Evolutionary conservation across 2,329 filamentous ascomycete species (phyloP).

Genomic region (Pseudocercospora fijiensis): DNA sequence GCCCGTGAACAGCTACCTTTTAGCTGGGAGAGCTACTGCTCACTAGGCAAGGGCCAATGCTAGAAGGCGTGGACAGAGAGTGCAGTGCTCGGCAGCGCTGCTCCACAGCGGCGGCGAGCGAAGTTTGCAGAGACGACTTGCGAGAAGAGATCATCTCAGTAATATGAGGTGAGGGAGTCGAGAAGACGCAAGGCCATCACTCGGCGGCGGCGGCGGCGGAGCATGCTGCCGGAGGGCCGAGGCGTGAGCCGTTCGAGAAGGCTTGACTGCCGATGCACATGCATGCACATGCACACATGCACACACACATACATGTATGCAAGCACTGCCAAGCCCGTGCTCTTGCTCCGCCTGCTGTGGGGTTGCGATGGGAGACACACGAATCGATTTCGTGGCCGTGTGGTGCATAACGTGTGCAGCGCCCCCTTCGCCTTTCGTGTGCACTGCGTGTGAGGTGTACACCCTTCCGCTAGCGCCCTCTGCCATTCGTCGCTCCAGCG

Average conservation of each 20-base stretch:
- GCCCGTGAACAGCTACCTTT: slow-evolving; percentile 24
- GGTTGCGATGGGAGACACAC: slow-evolving; percentile 3
- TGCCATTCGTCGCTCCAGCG: no score
- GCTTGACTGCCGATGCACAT: slow-evolving; percentile 13
- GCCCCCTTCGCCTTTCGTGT: no score
- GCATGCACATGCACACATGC: no score
- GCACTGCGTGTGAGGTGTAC: no score
- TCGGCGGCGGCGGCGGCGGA: slow-evolving; percentile 8
- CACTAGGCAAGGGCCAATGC: slow-evolving; percentile 13
- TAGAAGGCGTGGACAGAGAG: slow-evolving; percentile 12
- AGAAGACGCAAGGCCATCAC: slow-evolving; percentile 3
- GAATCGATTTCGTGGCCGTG: not conserved
- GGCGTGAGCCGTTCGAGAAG: slow-evolving; percentile 4
- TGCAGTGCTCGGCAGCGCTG: not conserved
- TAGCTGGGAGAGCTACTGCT: slow-evolving; percentile 25
- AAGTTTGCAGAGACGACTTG: not conserved
- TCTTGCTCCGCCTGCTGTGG: slow-evolving; percentile 8
- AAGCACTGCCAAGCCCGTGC: no score
- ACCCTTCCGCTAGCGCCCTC: no score
- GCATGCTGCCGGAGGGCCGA: slow-evolving; percentile 1
- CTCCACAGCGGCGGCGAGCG: not conserved
- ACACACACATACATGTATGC: no score
- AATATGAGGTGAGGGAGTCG: not conserved
- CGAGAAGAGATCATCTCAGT: no score
- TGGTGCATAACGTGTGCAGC: no score